Conservation (phyloP, 805 yeast genomes). For the Candida chilensis region DNA sequence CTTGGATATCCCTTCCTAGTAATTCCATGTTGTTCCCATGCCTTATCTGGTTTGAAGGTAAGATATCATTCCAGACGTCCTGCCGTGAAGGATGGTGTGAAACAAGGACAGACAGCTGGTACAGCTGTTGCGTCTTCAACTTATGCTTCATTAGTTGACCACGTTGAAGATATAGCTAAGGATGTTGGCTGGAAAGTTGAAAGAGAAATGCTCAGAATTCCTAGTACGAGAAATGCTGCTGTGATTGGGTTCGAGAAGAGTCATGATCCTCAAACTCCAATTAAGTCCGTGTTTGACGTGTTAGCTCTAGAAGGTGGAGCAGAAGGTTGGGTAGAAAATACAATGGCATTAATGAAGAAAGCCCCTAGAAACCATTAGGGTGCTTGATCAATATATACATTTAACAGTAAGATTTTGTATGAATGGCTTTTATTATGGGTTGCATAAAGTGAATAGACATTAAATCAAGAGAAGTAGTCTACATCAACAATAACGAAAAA, state of each 20-base stretch:
- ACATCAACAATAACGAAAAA: too few species aligned
- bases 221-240: conserved; percentile 91
- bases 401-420: too few species aligned
- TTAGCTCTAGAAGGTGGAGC: conserved; percentile 80
- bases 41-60: conserved; percentile 64
- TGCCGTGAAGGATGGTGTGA: too few species aligned
- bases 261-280: conserved; percentile 15
- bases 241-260: conserved; percentile 52
- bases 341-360: conserved; percentile 60
- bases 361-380: conserved; percentile 69
- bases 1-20: conserved; percentile 82
- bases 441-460: too few species aligned
- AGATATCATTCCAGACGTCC: conserved; percentile 53
- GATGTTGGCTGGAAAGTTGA: conserved; percentile 78
- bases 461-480: too few species aligned
- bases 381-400: too few species aligned
- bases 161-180: conserved; percentile 60
- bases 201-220: conserved; percentile 83
- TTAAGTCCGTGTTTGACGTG: conserved; percentile 44
- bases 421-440: too few species aligned
- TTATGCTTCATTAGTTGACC: conserved; percentile 81
- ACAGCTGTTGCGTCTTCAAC: conserved; percentile 46
- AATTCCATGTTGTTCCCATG: conserved; percentile 93
- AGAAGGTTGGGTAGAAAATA: conserved; percentile 80
- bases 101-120: too few species aligned